Evolutionary conservation across 2,329 filamentous ascomycete species (phyloP), one percentile per base, ranked within the genome.

Genomic region (Epichloe glyceriae): DNA sequence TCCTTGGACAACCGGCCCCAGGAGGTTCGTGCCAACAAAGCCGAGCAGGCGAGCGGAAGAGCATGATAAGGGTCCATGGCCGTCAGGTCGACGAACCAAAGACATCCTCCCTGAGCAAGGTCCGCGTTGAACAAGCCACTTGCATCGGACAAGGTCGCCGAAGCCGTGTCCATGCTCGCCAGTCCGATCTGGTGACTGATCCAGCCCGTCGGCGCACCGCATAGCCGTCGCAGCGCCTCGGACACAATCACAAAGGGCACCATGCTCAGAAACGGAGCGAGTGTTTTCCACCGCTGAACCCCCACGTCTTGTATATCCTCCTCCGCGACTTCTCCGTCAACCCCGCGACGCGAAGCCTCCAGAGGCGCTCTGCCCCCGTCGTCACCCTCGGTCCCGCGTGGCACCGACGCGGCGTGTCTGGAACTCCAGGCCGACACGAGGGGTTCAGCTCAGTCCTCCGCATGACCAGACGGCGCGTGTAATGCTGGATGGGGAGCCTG

Each of bases 31-130:
- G 59, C 60, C 19, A 70, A 50, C 10, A 65, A 53, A 0, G 54
- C 55, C 1, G 63, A 61, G 51, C 64, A 69, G 38, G 67, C 52
- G 8, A 66, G 26, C 3, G 78, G 76, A 0, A 80, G 67, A 30
- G 71, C 61, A 51, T 70, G 66, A 51, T 71, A 72, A 1, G 78
- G 75, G 53, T 81, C 78, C 34, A 72, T 64, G 33, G 60, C 70
- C 6, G 72, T 73, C 22, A 81, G 68, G 55, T 81, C 73, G 2
- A 69, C 64, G 57, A 80, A 79, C 76, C 78, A 80, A 15, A 80
- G 64, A 40, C 67, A 70, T 26, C 78, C 77, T 5, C 73, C 77
- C 0, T 71, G 66, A 1, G 66, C 58, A n/a, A 81, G 58, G 1
- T 68, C 66, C 3, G 67, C 62, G 42, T 75, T 62, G 38, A 64